These are phyloP conservation scores for Chloris gayana DNA, from an alignment of 176 grass and related monocot species.

Conservation along the genomic window DNA sequence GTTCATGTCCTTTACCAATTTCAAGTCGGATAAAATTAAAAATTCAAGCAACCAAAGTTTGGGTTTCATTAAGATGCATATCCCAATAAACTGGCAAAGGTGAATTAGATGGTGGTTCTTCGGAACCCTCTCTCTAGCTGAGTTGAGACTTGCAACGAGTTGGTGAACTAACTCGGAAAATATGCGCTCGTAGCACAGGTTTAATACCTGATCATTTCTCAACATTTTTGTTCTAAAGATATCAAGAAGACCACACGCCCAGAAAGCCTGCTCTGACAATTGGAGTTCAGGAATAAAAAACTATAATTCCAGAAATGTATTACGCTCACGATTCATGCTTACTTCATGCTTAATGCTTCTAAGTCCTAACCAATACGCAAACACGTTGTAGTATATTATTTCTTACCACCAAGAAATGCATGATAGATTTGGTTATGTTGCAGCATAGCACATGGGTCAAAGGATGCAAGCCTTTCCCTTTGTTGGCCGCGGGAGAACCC, in stretches of 20 bases:
- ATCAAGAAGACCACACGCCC: neutral
- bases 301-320: neutral
- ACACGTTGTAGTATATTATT: neutral
- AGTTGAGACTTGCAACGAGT: neutral
- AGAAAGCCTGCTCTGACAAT: neutral
- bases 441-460: neutral
- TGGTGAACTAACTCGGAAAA: neutral
- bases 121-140: neutral
- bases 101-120: neutral
- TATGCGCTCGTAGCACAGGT: neutral
- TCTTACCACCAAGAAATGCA: neutral
- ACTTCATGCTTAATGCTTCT: too few species aligned
- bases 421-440: neutral
- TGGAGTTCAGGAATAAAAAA: neutral
- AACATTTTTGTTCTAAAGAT: neutral
- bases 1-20: too few species aligned
- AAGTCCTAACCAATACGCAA: too few species aligned
- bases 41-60: too few species aligned
- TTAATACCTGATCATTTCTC: neutral
- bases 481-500: neutral
- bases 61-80: too few species aligned
- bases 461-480: neutral
- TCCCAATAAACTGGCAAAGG: too few species aligned
- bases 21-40: too few species aligned
- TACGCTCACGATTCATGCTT: neutral